Evolutionary conservation across 2,329 filamentous ascomycete species (phyloP).

Genomic region (Emericellopsis cladophorae): DNA sequence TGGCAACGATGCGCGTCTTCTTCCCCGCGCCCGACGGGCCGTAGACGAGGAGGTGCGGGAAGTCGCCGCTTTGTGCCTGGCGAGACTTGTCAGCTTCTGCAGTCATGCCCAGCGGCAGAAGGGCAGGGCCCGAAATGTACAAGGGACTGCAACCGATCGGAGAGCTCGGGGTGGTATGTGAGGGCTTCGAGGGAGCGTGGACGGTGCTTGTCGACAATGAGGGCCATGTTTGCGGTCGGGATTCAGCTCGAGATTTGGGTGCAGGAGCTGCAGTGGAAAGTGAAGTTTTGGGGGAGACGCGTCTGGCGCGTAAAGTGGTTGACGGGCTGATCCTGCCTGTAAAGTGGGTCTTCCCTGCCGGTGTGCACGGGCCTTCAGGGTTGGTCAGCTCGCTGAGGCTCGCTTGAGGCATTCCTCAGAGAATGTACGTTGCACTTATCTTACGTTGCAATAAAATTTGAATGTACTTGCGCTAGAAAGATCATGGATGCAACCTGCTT

Average conservation of each 20-base stretch:
- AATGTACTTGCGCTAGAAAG: too few species aligned
- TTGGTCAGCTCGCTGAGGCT: too few species aligned
- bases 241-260: constrained; percentile 2
- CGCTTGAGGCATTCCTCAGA: too few species aligned
- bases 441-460: too few species aligned
- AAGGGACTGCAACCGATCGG: constrained; percentile 72
- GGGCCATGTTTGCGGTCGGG: constrained; percentile 34
- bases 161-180: constrained; percentile 82
- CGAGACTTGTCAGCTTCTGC: neutral
- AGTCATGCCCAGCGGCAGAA: neutral
- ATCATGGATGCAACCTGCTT: too few species aligned
- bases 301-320: constrained; percentile 25
- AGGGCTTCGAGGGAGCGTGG: constrained; percentile 65
- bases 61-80: constrained; percentile 91
- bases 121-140: constrained; percentile 37
- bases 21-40: constrained; percentile 94
- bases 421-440: too few species aligned
- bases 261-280: neutral
- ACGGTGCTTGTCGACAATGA: constrained; percentile 60
- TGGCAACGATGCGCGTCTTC: constrained; percentile 93
- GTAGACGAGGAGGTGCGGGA: constrained; percentile 94
- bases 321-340: neutral
- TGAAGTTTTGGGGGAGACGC: constrained; percentile 11
- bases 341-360: constrained; percentile 3
- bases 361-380: neutral